phyloP scores from a whole-genome alignment of 2,329 filamentous ascomycete species.

The Ophiosphaerella narmari region DNA sequence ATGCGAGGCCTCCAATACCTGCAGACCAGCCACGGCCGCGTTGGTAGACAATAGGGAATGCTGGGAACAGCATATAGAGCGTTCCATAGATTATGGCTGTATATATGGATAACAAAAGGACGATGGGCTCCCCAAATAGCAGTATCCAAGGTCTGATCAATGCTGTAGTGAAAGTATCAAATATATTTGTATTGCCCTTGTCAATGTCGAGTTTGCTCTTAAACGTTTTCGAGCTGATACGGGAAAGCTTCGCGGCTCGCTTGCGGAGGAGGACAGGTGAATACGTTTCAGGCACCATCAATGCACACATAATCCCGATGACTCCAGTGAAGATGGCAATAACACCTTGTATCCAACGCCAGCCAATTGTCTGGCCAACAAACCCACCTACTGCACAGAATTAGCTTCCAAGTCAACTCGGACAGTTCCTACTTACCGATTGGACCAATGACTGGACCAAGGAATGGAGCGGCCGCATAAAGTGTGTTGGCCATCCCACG shows the following conservation, averaged over 20 bases:
- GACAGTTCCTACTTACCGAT: slow-evolving; percentile 29
- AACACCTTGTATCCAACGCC: slow-evolving; percentile 49
- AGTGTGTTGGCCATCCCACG: slow-evolving; percentile 53
- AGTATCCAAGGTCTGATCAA: slow-evolving; percentile 35
- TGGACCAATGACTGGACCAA: slow-evolving; percentile 54
- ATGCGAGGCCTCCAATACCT: slow-evolving; percentile 47
- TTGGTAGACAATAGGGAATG: slow-evolving; percentile 54
- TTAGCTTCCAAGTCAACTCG: not conserved
- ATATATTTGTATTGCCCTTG: slow-evolving; percentile 4
- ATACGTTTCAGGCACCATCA: slow-evolving; percentile 63
- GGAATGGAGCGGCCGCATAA: slow-evolving; percentile 52
- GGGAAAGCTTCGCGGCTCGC: slow-evolving; percentile 62
- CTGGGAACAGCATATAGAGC: slow-evolving; percentile 54
- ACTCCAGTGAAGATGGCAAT: slow-evolving; percentile 57
- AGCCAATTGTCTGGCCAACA: slow-evolving; percentile 19
- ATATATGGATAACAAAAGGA: slow-evolving; percentile 20
- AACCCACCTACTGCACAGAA: slow-evolving; percentile 17
- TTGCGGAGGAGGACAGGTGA: slow-evolving; percentile 64
- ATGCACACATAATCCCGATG: slow-evolving; percentile 34
- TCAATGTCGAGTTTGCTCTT: slow-evolving; percentile 52
- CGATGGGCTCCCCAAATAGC: slow-evolving; percentile 27
- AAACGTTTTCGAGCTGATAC: slow-evolving; percentile 60
- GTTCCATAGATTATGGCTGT: slow-evolving; percentile 49
- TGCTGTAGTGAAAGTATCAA: slow-evolving; percentile 1
- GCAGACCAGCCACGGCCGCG: slow-evolving; percentile 36